Percentiles rank a stretch among this genome's conserved stretches.
phyloP scores from a whole-genome alignment of 2,329 filamentous ascomycete genomes.

The Aspergillus clavatus region DNA sequence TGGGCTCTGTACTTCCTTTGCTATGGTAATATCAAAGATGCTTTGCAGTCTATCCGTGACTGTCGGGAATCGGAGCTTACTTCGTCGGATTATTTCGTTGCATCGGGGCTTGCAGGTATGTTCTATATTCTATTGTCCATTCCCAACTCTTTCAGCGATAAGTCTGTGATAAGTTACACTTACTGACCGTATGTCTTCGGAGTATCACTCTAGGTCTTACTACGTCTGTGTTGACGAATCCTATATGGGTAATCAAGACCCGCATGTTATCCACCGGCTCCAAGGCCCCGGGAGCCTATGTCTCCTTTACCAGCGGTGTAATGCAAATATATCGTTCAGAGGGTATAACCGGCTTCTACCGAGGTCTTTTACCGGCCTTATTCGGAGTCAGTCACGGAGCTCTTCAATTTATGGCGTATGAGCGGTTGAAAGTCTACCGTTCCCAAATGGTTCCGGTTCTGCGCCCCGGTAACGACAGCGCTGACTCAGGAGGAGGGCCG shows the following conservation, averaged over 20 bases:
- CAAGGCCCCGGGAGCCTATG: slow-evolving; percentile 71
- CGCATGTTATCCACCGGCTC: slow-evolving; percentile 87
- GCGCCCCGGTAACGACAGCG: slow-evolving; percentile 21
- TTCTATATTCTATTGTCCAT: background rate
- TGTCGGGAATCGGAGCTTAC: slow-evolving; percentile 41
- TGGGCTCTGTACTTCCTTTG: slow-evolving; percentile 92
- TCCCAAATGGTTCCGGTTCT: slow-evolving; percentile 34
- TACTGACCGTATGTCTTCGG: background rate
- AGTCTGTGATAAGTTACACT: background rate
- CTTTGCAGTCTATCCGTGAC: slow-evolving; percentile 42
- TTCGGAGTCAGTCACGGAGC: slow-evolving; percentile 88
- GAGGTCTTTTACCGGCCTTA: slow-evolving; percentile 75
- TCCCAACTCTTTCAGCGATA: background rate
- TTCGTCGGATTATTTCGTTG: slow-evolving; percentile 71
- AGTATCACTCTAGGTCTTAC: slow-evolving; percentile 51
- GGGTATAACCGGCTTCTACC: slow-evolving; percentile 77
- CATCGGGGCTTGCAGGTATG: slow-evolving; percentile 60
- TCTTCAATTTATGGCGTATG: slow-evolving; percentile 94
- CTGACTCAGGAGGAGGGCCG: slow-evolving; percentile 19
- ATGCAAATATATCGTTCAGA: slow-evolving; percentile 63
- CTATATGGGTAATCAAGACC: slow-evolving; percentile 97
- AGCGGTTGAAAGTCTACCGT: slow-evolving; percentile 63
- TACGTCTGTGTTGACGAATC: slow-evolving; percentile 82
- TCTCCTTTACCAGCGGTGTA: slow-evolving; percentile 68
- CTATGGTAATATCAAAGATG: slow-evolving; percentile 57